Evolutionary conservation across 495 filamentous ascomycete genomes (phyloP).

Genomic region (Clohesyomyces aquaticus): DNA sequence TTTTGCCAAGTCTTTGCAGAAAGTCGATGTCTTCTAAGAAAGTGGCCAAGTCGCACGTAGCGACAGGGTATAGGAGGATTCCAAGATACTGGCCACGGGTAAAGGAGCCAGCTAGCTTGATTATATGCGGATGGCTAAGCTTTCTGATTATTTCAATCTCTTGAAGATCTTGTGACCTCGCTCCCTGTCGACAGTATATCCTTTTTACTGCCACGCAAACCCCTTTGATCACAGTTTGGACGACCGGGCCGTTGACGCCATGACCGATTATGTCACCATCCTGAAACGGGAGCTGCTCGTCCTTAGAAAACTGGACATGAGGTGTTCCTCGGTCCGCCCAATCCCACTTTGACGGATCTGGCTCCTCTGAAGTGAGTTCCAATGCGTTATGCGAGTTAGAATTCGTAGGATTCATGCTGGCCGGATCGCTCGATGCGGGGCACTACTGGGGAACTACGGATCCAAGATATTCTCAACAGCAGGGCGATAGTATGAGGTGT

Average conservation of each 20-base stretch:
- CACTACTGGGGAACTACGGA: too few relatives aligned
- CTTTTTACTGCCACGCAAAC: conserved; percentile 32
- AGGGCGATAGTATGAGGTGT: too few relatives aligned
- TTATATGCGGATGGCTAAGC: conserved; percentile 27
- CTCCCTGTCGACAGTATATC: conserved; percentile 22
- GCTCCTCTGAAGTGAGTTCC: too few relatives aligned
- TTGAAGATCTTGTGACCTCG: conserved; percentile 23
- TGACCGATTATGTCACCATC: conserved; percentile 36
- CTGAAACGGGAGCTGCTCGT: conserved; percentile 26
- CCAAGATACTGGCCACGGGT: conserved; percentile 35
- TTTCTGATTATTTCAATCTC: conserved; percentile 38
- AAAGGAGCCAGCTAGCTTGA: conserved; percentile 32
- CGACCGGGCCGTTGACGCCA: conserved; percentile 35
- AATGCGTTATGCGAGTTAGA: too few relatives aligned
- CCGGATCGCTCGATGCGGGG: too few relatives aligned
- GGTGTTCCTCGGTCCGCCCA: conserved; percentile 30
- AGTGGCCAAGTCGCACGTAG: conserved; percentile 32
- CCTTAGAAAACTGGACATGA: conserved; percentile 29
- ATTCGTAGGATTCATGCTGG: too few relatives aligned
- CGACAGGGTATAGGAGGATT: conserved; percentile 35
- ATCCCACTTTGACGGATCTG: too few relatives aligned
- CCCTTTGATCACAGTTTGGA: conserved; percentile 30
- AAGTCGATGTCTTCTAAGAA: conserved; percentile 36
- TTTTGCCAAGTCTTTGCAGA: too few relatives aligned
- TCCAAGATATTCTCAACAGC: too few relatives aligned